Base-by-base conservation (phyloP, 2,329 filamentous ascomycete genomes). In the Aspergillus fumigatiaffinis region DNA sequence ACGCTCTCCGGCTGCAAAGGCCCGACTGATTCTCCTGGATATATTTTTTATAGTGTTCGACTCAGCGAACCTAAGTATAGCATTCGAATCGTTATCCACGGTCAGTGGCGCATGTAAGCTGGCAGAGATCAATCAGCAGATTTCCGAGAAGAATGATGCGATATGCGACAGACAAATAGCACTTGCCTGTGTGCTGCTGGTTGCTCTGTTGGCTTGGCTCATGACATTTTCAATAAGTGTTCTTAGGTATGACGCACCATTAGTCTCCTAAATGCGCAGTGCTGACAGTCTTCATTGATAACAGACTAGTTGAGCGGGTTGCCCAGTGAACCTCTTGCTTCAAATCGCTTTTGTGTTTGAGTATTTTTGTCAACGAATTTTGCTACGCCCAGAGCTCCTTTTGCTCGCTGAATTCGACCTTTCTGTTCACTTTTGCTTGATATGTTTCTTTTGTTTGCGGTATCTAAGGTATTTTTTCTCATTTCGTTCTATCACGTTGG, bases 31-130 rank as follows among this genome's bases (percentile, higher is more conserved):
- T 59, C 85, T 99, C 54, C 84, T 96, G 56, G 94, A 99, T 75
- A 82, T 99, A 3, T 87, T 97, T 68, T 99, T 99, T 72, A 96
- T 99, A 68, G 92, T 97, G 46, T 96, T 99, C 78, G 93, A 96
- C 73, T 92, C 92, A 3, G 92, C 92, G 52, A 97, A 96, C 76
- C 84, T 96, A 26, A 90, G 91, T 44, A 79, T 99, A 62, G 92
- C 93, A 1, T 96, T 97, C 71, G 89, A 91, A 70, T 89, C 91
- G 8, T 79, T 97, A 54, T 87, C 81, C 5, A 84, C 88, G 64
- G 77, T 81, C 29, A 79, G 80, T 44, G 87, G 86, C 71, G 76
- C 78, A 38, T 91, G 72, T 81, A 84, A 69, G 74, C 82, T 68
- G 74, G 66, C 75, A 59, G 61, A 71, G 62, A 58, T 76, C 64